These are phyloP conservation scores for Talaromyces sp. DNA, from an alignment of 2,329 filamentous ascomycete genomes.

Conservation along the genomic window DNA sequence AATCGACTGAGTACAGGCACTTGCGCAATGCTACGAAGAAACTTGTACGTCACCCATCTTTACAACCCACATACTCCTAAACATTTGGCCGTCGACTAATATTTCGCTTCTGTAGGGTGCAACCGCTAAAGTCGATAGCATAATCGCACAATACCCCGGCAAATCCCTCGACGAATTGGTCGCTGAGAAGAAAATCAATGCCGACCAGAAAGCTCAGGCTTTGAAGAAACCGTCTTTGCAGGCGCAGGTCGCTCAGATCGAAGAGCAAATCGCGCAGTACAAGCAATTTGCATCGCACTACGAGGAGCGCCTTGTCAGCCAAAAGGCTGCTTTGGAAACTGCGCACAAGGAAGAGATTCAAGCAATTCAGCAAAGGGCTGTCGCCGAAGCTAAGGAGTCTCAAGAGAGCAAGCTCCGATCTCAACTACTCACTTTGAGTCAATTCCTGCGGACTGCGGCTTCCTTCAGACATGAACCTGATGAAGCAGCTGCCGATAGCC, in stretches of 20 bases:
- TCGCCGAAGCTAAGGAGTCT: conserved; percentile 45
- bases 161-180: conserved; percentile 61
- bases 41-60: conserved; percentile 59
- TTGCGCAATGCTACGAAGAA: conserved; percentile 94
- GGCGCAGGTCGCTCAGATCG: conserved; percentile 51
- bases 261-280: conserved; percentile 59
- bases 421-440: conserved; percentile 55
- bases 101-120: conserved; percentile 40
- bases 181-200: conserved; percentile 59
- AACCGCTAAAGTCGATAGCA: conserved; percentile 56
- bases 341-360: conserved; percentile 54
- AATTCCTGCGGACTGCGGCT: conserved; percentile 60
- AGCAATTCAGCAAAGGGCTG: conserved; percentile 47
- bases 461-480: conserved; percentile 57
- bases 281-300: conserved; percentile 57
- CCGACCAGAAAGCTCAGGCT: conserved; percentile 59
- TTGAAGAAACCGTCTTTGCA: conserved; percentile 61
- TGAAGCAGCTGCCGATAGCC: conserved; percentile 53
- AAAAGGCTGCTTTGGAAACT: conserved; percentile 54
- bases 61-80: background rate
- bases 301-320: conserved; percentile 50
- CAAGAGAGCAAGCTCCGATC: conserved; percentile 48
- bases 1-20: conserved; percentile 52
- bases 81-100: conserved; percentile 16
- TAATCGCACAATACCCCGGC: conserved; percentile 57